Evolutionary conservation across 2,329 filamentous ascomycete genomes (phyloP).

Genomic region (Aspergillus bombycis): DNA sequence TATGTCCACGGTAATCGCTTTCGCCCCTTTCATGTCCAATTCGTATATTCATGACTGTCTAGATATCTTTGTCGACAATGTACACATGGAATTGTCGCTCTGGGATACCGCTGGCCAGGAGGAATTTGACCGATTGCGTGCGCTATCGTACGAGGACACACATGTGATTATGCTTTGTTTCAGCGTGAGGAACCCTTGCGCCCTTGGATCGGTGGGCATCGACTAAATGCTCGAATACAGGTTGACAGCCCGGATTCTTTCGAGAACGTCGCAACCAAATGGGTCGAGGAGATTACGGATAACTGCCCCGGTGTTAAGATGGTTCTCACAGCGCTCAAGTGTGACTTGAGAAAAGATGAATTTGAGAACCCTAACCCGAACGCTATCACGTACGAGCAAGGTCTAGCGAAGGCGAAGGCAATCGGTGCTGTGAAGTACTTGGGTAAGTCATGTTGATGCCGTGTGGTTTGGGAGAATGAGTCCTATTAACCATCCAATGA

Average conservation of each 20-base stretch:
- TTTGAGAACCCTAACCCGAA: constrained; percentile 67
- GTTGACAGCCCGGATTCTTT: constrained; percentile 94
- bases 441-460: constrained; percentile 50
- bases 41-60: constrained; percentile 23
- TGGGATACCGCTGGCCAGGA: constrained; percentile 99
- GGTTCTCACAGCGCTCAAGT: constrained; percentile 94
- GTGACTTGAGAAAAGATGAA: constrained; percentile 85
- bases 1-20: constrained; percentile 83
- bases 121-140: constrained; percentile 95
- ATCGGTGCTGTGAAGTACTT: constrained; percentile 94
- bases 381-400: constrained; percentile 83
- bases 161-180: constrained; percentile 99
- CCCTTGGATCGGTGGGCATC: neutral
- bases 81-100: constrained; percentile 93
- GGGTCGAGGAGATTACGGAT: constrained; percentile 96
- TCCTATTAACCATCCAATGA: constrained; percentile 4
- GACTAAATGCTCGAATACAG: constrained; percentile 35
- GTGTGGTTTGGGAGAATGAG: neutral
- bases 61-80: constrained; percentile 98
- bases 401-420: constrained; percentile 84
- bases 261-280: constrained; percentile 98
- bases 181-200: constrained; percentile 58
- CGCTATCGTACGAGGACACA: constrained; percentile 95
- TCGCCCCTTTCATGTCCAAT: neutral
- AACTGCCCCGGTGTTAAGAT: constrained; percentile 96